Conservation (phyloP, 306 rosid species). For the Casuarina cunninghamiana region DNA sequence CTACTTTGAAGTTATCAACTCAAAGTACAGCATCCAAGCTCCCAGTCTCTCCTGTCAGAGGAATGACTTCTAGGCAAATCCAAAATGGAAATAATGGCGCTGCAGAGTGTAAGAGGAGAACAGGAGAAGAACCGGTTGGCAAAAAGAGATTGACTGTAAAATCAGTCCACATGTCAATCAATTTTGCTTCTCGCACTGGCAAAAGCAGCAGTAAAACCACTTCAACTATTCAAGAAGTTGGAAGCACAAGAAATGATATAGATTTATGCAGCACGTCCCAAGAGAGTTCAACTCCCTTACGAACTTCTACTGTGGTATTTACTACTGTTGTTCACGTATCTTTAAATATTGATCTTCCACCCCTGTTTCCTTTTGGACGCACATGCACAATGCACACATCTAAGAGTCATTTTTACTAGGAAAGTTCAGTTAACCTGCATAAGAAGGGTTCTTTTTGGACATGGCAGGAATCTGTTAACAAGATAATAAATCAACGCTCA, state of each 20-base stretch:
- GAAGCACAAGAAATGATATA: conserved; percentile 25
- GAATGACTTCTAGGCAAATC: conserved; percentile 26
- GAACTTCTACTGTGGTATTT: conserved; percentile 43
- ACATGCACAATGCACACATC: not conserved
- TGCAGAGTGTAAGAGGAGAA: conserved; percentile 41
- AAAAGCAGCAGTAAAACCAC: conserved; percentile 43
- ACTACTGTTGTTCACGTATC: not conserved
- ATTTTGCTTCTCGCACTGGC: conserved; percentile 37
- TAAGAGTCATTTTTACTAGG: conserved; percentile 1
- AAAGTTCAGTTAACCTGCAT: conserved; percentile 12
- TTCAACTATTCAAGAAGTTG: conserved; percentile 36
- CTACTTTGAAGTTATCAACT: conserved; percentile 39
- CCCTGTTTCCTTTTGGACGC: conserved; percentile 6
- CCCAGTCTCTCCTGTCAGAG: conserved; percentile 31
- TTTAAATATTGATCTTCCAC: not conserved
- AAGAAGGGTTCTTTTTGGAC: conserved; percentile 12
- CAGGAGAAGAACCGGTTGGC: conserved; percentile 35
- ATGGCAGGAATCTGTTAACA: conserved; percentile 54
- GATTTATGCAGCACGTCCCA: conserved; percentile 32
- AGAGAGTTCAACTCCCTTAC: conserved; percentile 29
- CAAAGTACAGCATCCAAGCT: conserved; percentile 30
- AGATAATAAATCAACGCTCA: conserved; percentile 41
- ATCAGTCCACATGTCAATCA: conserved; percentile 55
- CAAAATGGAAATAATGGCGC: conserved; percentile 24
- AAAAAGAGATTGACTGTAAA: conserved; percentile 36